These are phyloP conservation scores for Phytophthora syringae DNA, from an alignment of 352 stramenopile genomes.

Conservation along the genomic window DNA sequence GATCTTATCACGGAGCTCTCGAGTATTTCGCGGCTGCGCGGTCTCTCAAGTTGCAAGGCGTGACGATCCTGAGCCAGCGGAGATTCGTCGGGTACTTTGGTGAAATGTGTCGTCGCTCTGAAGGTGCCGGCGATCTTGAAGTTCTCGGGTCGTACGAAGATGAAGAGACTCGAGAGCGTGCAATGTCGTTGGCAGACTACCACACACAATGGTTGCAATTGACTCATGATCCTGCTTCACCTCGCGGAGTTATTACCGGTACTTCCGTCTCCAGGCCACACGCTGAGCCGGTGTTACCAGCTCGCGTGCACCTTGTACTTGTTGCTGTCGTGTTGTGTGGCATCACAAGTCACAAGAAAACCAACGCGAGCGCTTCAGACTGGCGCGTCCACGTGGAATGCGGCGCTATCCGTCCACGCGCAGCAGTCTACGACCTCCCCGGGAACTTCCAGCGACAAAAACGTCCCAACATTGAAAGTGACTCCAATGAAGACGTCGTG, in stretches of 20 bases:
- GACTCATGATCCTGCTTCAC: slow-evolving; percentile 39
- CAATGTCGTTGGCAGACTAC: slow-evolving; percentile 48
- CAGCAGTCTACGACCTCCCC: slow-evolving; percentile 31
- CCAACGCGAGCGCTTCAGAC: slow-evolving; percentile 41
- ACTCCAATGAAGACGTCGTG: slow-evolving; percentile 17
- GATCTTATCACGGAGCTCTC: slow-evolving; percentile 63
- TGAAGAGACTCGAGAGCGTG: slow-evolving; percentile 30
- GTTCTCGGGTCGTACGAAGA: slow-evolving; percentile 27
- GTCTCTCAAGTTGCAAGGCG: slow-evolving; percentile 79
- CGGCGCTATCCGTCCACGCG: slow-evolving; percentile 32
- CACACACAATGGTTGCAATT: slow-evolving; percentile 53
- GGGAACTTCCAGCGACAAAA: slow-evolving; percentile 26
- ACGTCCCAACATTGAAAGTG: slow-evolving; percentile 3
- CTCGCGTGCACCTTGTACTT: slow-evolving; percentile 44
- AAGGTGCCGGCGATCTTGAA: slow-evolving; percentile 17
- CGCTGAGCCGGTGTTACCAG: slow-evolving; percentile 36
- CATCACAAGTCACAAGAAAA: slow-evolving; percentile 51
- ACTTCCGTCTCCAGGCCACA: slow-evolving; percentile 22
- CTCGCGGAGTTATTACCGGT: slow-evolving; percentile 15
- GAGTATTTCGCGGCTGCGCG: slow-evolving; percentile 71
- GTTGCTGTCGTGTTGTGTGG: slow-evolving; percentile 50
- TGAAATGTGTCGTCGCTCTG: slow-evolving; percentile 50
- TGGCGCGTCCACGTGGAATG: slow-evolving; percentile 65
- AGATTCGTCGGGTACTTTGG: slow-evolving; percentile 84
- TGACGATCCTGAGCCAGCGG: slow-evolving; percentile 85